Conservation (phyloP, 2,329 filamentous ascomycete species). For the Lojkania enalia region DNA sequence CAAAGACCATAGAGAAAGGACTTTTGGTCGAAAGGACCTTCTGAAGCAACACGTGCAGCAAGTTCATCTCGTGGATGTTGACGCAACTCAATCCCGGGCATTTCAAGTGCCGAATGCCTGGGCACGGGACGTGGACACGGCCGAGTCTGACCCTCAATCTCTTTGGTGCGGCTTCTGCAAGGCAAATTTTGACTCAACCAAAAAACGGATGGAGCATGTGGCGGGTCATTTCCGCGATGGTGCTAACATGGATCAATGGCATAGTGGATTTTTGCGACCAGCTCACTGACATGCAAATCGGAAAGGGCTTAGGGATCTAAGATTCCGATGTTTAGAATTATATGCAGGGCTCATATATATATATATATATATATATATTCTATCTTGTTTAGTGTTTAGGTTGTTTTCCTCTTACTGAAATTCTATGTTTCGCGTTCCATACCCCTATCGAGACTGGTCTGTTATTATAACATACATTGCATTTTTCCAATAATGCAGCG, state of each 20-base stretch:
- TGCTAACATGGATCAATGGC: conserved; percentile 11
- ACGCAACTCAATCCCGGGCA: neutral
- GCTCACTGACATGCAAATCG: no score
- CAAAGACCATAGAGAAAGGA: conserved; percentile 4
- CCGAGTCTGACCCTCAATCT: conserved; percentile 5
- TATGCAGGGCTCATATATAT: no score
- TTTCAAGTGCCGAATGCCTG: conserved; percentile 15
- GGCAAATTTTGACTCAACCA: neutral
- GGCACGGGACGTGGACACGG: neutral
- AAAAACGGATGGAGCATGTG: conserved; percentile 18
- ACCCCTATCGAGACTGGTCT: no score
- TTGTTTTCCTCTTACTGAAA: no score
- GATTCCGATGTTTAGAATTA: no score
- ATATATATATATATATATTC: no score
- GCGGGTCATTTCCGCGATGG: conserved; percentile 16
- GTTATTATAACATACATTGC: no score
- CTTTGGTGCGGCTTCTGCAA: conserved; percentile 25
- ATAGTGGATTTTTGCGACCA: neutral
- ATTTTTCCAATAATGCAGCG: no score
- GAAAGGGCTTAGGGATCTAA: no score
- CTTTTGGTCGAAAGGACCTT: conserved; percentile 18
- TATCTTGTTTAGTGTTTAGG: no score
- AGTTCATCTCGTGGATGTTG: conserved; percentile 9
- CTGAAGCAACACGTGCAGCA: conserved; percentile 20
- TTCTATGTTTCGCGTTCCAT: no score